phyloP scores from a whole-genome alignment of 1,284 basidiomycete species.

The Mycosarcoma maydis region DNA sequence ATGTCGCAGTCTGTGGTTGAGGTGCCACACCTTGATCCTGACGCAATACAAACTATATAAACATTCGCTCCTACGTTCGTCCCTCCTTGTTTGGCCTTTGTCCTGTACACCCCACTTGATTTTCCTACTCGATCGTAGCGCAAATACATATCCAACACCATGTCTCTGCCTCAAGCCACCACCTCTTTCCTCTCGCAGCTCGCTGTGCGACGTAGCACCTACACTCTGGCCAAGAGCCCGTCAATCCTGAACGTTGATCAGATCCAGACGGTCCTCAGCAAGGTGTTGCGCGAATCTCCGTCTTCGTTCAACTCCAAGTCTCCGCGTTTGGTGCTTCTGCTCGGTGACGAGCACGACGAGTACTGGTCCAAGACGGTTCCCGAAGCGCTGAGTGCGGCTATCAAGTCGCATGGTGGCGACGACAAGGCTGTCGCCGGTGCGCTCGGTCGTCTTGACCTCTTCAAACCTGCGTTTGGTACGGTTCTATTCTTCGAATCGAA shows the following conservation, averaged over 20 bases:
- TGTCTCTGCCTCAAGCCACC: conserved; percentile 30
- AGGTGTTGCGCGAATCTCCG: conserved; percentile 69
- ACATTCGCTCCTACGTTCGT: too few relatives aligned
- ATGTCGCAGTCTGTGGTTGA: too few relatives aligned
- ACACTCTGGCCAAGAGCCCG: conserved; percentile 67
- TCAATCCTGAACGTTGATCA: conserved; percentile 66
- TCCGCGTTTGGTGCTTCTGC: conserved; percentile 69
- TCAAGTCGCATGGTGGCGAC: conserved; percentile 24
- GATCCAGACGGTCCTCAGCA: conserved; percentile 68
- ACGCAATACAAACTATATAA: too few relatives aligned
- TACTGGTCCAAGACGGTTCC: conserved; percentile 68
- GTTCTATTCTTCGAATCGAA: conserved; percentile 68
- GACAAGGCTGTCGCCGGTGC: conserved; percentile 44
- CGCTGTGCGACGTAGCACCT: conserved; percentile 68
- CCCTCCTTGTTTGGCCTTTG: too few relatives aligned
- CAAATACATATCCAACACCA: conserved; percentile 1
- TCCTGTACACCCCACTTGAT: too few relatives aligned
- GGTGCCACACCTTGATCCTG: too few relatives aligned
- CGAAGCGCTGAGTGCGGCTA: conserved; percentile 34
- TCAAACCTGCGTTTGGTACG: conserved; percentile 69
- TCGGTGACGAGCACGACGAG: conserved; percentile 68
- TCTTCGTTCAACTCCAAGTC: conserved; percentile 70
- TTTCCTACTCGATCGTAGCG: too few relatives aligned
- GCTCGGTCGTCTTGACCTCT: conserved; percentile 61
- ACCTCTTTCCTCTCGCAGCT: conserved; percentile 48